These are phyloP conservation scores for Penicillium psychrofluorescens DNA, from an alignment of 495 filamentous ascomycete genomes.

Conservation along the genomic window DNA sequence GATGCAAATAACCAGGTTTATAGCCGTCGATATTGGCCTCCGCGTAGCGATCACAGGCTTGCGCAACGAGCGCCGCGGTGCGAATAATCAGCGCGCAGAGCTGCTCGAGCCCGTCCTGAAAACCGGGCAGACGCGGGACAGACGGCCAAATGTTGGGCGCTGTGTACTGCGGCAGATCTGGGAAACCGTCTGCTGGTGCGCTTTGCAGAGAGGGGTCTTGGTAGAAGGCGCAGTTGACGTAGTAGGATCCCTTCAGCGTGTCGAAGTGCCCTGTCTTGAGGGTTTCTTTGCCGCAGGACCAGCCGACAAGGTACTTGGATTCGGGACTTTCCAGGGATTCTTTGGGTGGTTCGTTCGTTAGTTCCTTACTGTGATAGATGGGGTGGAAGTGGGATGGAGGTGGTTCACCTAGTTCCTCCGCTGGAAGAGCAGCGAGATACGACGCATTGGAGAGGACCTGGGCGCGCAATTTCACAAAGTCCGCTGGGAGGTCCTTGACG, in stretches of 20 bases:
- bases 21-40: conserved; percentile 69
- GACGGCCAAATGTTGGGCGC: conserved; percentile 80
- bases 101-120: conserved; percentile 61
- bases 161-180: conserved; percentile 59
- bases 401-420: conserved; percentile 59
- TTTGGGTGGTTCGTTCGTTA: conserved; percentile 11
- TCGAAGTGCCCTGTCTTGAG: conserved; percentile 84
- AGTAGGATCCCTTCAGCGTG: conserved; percentile 92
- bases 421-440: conserved; percentile 76
- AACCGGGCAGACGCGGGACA: conserved; percentile 59
- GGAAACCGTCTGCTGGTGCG: conserved; percentile 50
- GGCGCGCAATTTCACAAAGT: conserved; percentile 61
- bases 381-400: background rate
- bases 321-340: conserved; percentile 37
- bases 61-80: conserved; percentile 76
- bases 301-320: conserved; percentile 56
- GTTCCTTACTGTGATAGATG: conserved; percentile 1
- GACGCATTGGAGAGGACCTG: conserved; percentile 79
- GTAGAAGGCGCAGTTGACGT: conserved; percentile 94
- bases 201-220: conserved; percentile 56
- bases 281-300: conserved; percentile 91
- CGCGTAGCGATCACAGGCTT: conserved; percentile 82
- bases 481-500: conserved; percentile 70
- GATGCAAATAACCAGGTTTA: conserved; percentile 68
- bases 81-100: conserved; percentile 84